These are phyloP conservation scores for Blastobotrys persicus DNA, from an alignment of 1,139 yeast species.

Conservation along the genomic window DNA sequence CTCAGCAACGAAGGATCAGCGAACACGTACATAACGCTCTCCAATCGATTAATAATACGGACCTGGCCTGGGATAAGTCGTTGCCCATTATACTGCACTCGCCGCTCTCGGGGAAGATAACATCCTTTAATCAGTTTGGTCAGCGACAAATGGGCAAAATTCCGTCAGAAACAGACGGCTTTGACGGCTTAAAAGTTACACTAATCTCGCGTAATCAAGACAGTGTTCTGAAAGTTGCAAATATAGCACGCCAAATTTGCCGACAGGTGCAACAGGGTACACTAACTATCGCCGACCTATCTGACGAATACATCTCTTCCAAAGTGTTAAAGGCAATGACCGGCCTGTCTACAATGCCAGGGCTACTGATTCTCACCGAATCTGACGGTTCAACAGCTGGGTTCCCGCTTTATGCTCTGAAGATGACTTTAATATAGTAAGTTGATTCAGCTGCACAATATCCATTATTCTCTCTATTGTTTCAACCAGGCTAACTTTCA, in stretches of 20 bases:
- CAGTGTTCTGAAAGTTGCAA: neutral
- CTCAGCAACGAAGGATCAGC: neutral
- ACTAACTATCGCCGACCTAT: neutral
- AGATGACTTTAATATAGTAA: slow-evolving; percentile 3
- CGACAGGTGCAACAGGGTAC: neutral
- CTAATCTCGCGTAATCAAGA: neutral
- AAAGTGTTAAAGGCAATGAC: neutral
- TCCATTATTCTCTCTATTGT: neutral
- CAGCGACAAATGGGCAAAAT: neutral
- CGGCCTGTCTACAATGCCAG: neutral
- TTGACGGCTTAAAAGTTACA: neutral
- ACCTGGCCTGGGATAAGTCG: neutral
- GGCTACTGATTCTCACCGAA: neutral
- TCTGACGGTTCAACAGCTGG: neutral
- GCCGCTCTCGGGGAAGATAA: neutral
- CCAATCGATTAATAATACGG: neutral
- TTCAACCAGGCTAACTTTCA: neutral
- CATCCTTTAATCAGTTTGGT: neutral
- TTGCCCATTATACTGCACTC: neutral
- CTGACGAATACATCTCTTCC: neutral
- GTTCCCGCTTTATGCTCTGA: neutral
- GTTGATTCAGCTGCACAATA: neutral
- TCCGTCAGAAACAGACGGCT: neutral
- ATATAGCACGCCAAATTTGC: neutral
- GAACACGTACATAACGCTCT: neutral